Base-by-base conservation (phyloP, 106 monocot genomes). In the Allium sativum region DNA sequence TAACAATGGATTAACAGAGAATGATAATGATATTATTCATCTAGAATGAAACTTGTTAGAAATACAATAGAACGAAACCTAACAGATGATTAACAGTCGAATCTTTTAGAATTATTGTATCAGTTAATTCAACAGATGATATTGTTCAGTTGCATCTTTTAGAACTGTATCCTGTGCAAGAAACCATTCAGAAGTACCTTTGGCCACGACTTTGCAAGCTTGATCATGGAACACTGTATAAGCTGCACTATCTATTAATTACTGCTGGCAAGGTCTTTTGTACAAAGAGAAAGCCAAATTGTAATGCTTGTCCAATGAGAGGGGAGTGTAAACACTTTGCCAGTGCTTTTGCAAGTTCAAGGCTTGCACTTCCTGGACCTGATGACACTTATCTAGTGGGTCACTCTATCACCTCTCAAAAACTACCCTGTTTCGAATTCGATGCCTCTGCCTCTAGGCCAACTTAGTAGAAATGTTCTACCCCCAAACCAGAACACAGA, bases 181-280 rank as follows among this genome's bases (percentile, higher is more conserved):
- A 78, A 45, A 57, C 66, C 12, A 83, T 83, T 69, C 82, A 83
- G 59, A 83, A 78, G 71, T 83, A 78, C 58, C 64, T 83, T 45
- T 83, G 82, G 82, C 82, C 82, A n/a, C 70, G 82, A 15, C 65
- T 83, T 47, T 83, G 78, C 57, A 74, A 18, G 51, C 82, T 83
- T 54, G 82, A 78, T 72, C 77, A 78, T 42, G 44, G 58, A 44
- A 83, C 77, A 58, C 41, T 78, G 82, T 86, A 91, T 70, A 82
- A 86, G 67, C 78, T 91, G 16, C 91, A 91, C 71, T 86, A 83
- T 69, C 91, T 82, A 52, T 72, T 91, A 75, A 91, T 91, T 44
- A 80, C 91, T 64, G 83, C 82, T 66, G 86, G 86, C 54, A 91
- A 91, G 91, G 89, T 85, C 7, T 90, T 90, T 56, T 91, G 91